Evolutionary conservation across 2,329 filamentous ascomycete genomes (phyloP).

Genomic region (Clarireedia monteithiana): DNA sequence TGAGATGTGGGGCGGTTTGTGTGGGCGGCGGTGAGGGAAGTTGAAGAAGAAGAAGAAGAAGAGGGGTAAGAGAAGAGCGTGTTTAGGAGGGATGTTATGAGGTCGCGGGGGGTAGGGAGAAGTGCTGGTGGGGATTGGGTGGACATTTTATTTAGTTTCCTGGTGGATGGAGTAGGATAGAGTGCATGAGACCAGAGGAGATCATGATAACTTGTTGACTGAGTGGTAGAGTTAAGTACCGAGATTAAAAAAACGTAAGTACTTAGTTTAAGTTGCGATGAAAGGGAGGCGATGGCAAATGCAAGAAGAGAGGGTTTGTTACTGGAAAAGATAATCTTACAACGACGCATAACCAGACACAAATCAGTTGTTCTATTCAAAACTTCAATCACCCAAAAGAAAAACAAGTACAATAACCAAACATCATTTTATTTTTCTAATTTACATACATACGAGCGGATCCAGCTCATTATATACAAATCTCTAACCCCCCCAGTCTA

Average conservation of each 20-base stretch:
- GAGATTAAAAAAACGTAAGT: no score
- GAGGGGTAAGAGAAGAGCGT: slow-evolving; percentile 14
- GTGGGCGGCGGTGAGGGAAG: not conserved
- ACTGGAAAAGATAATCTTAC: no score
- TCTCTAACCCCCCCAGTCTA: slow-evolving; percentile 25
- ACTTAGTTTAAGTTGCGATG: no score
- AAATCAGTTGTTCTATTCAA: no score
- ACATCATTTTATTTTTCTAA: not conserved
- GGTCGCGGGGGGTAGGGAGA: slow-evolving; percentile 22
- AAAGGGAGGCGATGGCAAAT: no score
- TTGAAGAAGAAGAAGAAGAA: not conserved
- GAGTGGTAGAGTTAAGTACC: no score
- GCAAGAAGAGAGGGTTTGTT: no score
- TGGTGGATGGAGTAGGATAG: not conserved
- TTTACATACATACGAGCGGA: slow-evolving; percentile 2
- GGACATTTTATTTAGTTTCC: not conserved
- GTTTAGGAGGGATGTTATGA: slow-evolving; percentile 26
- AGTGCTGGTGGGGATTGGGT: not conserved
- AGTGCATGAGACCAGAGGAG: no score
- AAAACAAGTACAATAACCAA: not conserved
- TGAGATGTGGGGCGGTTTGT: no score
- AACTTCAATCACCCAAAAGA: no score
- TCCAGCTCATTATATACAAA: slow-evolving; percentile 4
- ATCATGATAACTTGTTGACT: no score
- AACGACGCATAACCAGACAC: no score